Base-by-base conservation (phyloP, 768 basidiomycete species). In the Rhizopogon salebrosus region DNA sequence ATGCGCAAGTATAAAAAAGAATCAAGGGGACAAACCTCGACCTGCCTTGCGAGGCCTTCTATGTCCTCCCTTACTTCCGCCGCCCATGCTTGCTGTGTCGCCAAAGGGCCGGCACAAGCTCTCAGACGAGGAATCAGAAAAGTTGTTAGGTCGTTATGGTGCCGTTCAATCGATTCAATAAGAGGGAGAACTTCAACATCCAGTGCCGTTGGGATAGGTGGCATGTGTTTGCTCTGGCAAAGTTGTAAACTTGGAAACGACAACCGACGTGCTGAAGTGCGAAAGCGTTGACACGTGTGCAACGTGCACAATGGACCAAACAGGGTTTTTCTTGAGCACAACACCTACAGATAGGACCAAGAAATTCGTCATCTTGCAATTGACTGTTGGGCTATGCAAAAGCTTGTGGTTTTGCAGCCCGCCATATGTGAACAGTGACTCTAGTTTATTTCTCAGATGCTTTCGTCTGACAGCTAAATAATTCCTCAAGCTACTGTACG, bases 61-160 rank as follows among this genome's bases (percentile, higher is more conserved):
- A 92, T 69, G 62, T 94, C 92, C 49, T 87, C 86, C 27, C 90
- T 75, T 53, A 94, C 67, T 62, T 92, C 91, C 4, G 81, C 82
- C 1, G 84, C 83, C 49, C 87, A 74, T 43, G 82, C 78, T 62
- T 92, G 86, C 60, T 95, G 93, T 3, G 80, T 62, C 0, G 76
- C 65, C 9, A 89, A 71, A 1, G 92, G 86, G 0, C 88, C 91
- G 8, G 68, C 72, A 65, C 89, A 95, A 48, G 72, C 62, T 8
- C 77, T 75, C 46, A 97, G 73, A 2, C 87, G 80, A 1, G 92
- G 89, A 31, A 97, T 76, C 66, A 92, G 89, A 59, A 83, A 83
- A 10, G 83, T 73, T 3, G 73, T 60, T 6, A 95, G 65, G 68
- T 93, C 90, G 3, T 68, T 76, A 54, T 82, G 74, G 9, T 80